A percentile compares a stretch with the other conserved stretches of the same genome.
Evolutionary conservation across 495 filamentous ascomycete genomes (phyloP).

Genomic region (Xylaria cubensis): DNA sequence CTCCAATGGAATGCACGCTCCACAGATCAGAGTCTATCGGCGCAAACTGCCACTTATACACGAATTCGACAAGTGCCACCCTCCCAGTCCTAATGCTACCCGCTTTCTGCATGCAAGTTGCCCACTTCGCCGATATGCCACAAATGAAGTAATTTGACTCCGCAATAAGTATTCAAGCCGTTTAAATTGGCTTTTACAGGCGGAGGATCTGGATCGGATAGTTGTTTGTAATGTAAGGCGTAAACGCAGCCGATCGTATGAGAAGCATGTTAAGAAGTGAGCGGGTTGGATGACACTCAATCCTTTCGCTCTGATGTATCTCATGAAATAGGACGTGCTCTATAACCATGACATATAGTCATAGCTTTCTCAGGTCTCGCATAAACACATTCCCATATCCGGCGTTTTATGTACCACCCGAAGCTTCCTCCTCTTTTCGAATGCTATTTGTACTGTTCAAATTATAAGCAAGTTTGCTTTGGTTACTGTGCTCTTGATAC

Average conservation of each 20-base stretch:
- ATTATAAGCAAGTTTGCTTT: not conserved
- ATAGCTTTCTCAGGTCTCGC: conserved; percentile 16
- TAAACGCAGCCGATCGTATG: not conserved
- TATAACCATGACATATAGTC: conserved; percentile 8
- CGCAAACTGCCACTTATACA: conserved; percentile 34
- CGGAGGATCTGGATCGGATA: not conserved
- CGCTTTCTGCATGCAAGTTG: conserved; percentile 27
- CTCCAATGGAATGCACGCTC: conserved; percentile 28
- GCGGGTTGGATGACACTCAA: not conserved
- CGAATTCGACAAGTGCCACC: conserved; percentile 27
- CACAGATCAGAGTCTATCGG: conserved; percentile 33
- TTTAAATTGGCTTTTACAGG: not conserved
- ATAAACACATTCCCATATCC: conserved; percentile 4
- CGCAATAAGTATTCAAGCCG: conserved; percentile 4
- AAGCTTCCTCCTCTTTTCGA: not conserved
- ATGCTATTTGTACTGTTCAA: not conserved
- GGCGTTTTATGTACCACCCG: conserved; percentile 6
- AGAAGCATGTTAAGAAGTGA: not conserved
- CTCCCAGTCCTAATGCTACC: conserved; percentile 27
- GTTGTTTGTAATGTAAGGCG: not conserved
- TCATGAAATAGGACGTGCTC: not conserved
- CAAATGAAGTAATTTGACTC: conserved; percentile 13
- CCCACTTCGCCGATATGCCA: conserved; percentile 9
- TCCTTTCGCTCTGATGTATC: not conserved
- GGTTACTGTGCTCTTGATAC: not conserved